Base-by-base conservation (phyloP, 1,284 basidiomycete species). In the Pascua guehoae region DNA sequence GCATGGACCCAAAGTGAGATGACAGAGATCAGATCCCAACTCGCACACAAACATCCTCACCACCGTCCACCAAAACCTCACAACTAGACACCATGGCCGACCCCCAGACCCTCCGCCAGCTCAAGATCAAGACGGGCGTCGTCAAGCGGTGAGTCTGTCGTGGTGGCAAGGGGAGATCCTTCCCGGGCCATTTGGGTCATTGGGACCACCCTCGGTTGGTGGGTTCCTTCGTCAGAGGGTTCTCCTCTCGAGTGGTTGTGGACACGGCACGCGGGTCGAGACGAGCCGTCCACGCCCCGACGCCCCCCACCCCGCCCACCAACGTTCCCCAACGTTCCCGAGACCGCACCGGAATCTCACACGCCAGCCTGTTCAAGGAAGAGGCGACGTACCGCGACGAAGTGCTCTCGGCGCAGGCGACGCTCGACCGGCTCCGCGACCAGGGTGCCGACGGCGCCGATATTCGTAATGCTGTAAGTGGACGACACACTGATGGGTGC, bases 61-160 rank as follows among this genome's bases (percentile, higher is more conserved):
- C n/a, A n/a, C n/a, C n/a, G n/a, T n/a, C 8, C 49, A 8, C 11
- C 12, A 14, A n/a, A n/a, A n/a, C 15, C 41, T n/a, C 15, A 24
- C 15, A 24, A 47, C 38, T 14, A 36, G 5, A 41, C 32, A 54
- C 50, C 16, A 72, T 72, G 70, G 64, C 73, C 40, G 67, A 69
- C 60, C 61, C 65, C 62, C 71, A 73, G 57, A 63, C 68, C 44
- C 47, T 70, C 12, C 61, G 71, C 32, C 87, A 90, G 71, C 82
- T 93, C 65, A 89, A 85, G 74, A 92, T 92, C 80, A 91, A 90
- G 79, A 77, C 85, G 5, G 86, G 86, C 45, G 83, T 81, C 40
- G 83, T 85, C 39, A 85, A 83, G 77, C 83, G 91, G 90, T 91
- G 58, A 57, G 81, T 61, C 8, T 16, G 16, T 12, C 32, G 3